Evolutionary conservation across 257 asterid genomes (phyloP), one percentile per base, ranked within the genome.

Genomic region (Paulownia fortunei): DNA sequence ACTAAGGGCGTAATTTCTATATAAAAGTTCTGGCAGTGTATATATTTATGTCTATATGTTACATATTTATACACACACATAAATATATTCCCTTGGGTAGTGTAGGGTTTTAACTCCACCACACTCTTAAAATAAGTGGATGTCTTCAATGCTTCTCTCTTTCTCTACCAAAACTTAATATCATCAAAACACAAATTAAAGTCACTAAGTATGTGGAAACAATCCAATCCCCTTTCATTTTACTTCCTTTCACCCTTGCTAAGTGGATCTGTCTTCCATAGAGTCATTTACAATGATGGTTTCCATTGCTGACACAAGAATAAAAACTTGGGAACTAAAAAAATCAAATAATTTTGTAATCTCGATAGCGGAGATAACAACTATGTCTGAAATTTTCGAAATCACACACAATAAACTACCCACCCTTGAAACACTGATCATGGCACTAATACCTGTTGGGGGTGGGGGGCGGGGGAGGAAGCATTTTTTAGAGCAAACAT

Each of bases 261-360:
- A 62, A 18, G 73, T 62, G 41, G 80, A 34, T 42, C n/a, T 24
- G 47, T 73, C 30, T 59, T 30, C 21, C 70, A 42, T 46, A 46
- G 21, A 44, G 2, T 30, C 2, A 30, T 39, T 37, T n/a, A 12
- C 39, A 60, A 23, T 61, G 30, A 36, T 55, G 30, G 23, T 12
- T 55, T 54, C 26, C 77, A 54, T 19, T 19, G 34, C 18, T 71
- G 47, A 52, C 76, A 10, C 24, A 64, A 42, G 30, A 44, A 18
- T 44, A 42, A 34, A 67, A 68, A 68, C 59, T 68, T 68, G 42
- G 52, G 64, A 47, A 70, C 11, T 62, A 6, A 49, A 47, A 13
- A n/a, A 54, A 69, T n/a, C 1, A 47, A 49, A 30, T n/a, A 69
- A n/a, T 6, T 12, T 18, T 16, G 12, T 37, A 16, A 37, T 63